Evolutionary conservation across 306 rosid species (phyloP).

Genomic region (Luffa acutangula): DNA sequence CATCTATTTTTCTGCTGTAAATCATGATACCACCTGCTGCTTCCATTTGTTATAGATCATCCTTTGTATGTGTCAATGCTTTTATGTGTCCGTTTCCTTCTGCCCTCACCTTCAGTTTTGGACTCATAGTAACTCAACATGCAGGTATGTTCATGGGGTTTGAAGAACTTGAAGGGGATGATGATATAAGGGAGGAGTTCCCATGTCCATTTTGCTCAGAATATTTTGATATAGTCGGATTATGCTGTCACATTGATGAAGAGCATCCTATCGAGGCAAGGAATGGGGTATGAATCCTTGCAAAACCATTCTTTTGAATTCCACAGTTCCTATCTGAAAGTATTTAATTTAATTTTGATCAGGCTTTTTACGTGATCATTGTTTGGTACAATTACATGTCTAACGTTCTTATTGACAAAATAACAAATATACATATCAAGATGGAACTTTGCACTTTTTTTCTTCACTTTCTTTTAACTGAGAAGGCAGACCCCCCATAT

Average conservation of each 20-base stretch:
- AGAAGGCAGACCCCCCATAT: not conserved
- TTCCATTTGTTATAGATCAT: not conserved
- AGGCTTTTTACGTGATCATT: not conserved
- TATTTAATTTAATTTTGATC: not conserved
- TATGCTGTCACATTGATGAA: conserved; percentile 97
- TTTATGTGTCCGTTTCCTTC: not conserved
- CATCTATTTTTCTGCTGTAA: not conserved
- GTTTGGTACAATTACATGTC: not conserved
- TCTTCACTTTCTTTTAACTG: not conserved
- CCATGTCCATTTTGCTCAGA: conserved; percentile 90
- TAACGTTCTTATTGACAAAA: not conserved
- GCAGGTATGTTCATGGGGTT: conserved; percentile 86
- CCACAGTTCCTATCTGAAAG: not conserved
- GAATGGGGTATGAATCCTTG: conserved; percentile 62
- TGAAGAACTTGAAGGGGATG: conserved; percentile 78
- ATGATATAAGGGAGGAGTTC: conserved; percentile 82
- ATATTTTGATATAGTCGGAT: conserved; percentile 82
- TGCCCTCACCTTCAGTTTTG: not conserved
- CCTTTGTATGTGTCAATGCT: not conserved
- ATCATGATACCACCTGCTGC: not conserved
- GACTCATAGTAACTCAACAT: conserved; percentile 17
- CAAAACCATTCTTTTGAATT: not conserved
- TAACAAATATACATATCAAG: not conserved
- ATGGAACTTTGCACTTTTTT: not conserved
- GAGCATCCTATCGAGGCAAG: conserved; percentile 81